These are phyloP conservation scores for Yamadazyma dendronema DNA, from an alignment of 1,139 yeast genomes.

Conservation along the genomic window DNA sequence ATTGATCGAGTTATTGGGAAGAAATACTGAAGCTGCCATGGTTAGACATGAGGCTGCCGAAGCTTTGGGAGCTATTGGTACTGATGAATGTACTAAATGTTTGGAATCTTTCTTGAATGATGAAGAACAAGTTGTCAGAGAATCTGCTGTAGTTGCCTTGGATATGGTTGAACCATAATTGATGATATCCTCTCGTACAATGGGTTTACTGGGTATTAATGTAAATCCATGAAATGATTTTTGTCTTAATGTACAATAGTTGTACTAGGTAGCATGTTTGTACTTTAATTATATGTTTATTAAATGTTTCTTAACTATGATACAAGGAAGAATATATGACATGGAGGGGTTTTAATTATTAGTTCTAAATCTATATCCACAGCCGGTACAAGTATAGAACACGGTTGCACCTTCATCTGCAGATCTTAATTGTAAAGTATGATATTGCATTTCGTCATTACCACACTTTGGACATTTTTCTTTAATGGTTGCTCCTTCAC, in stretches of 20 bases:
- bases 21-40: constrained; percentile 88
- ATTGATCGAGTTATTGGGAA: constrained; percentile 74
- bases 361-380: constrained; percentile 92
- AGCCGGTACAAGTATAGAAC: constrained; percentile 89
- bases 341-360: constrained; percentile 52
- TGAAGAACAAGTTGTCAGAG: constrained; percentile 86
- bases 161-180: constrained; percentile 98
- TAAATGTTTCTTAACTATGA: constrained; percentile 6
- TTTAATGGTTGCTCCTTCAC: constrained; percentile 93
- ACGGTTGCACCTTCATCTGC: constrained; percentile 99
- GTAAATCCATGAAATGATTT: no score
- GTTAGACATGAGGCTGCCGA: constrained; percentile 99
- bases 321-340: not conserved
- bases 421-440: constrained; percentile 90
- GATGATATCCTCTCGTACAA: no score
- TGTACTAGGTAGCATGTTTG: not conserved
- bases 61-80: constrained; percentile 94
- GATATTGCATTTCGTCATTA: constrained; percentile 96
- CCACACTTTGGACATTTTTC: constrained; percentile 99
- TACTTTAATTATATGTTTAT: constrained; percentile 2
- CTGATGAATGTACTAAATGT: constrained; percentile 93
- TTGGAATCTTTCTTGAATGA: constrained; percentile 78
- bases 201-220: constrained; percentile 21
- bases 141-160: constrained; percentile 92
- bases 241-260: no score